These are phyloP conservation scores for Ganoderma meredithae DNA, from an alignment of 1,284 basidiomycete species.

Conservation along the genomic window DNA sequence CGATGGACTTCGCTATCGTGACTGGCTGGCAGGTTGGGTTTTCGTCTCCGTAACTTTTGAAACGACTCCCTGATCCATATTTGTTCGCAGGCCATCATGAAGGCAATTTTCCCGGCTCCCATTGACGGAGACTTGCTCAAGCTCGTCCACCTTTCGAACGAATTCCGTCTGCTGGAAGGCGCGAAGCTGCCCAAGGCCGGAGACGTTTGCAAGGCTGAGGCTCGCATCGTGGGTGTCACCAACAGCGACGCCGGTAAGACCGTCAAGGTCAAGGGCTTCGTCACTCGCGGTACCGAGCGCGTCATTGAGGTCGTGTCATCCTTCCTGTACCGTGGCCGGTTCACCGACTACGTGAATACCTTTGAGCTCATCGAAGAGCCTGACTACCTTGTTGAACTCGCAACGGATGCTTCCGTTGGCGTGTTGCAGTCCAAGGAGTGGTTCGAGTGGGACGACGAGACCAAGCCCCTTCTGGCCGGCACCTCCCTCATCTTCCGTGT, in stretches of 20 bases:
- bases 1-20: slow-evolving; percentile 99
- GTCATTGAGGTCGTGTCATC: slow-evolving; percentile 95
- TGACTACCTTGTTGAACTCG: slow-evolving; percentile 84
- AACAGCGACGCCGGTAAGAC: slow-evolving; percentile 95
- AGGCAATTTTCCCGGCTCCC: slow-evolving; percentile 90
- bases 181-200: slow-evolving; percentile 83
- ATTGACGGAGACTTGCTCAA: slow-evolving; percentile 95
- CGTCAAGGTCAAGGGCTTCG: slow-evolving; percentile 90
- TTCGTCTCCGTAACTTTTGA: slow-evolving; percentile 2
- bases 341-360: slow-evolving; percentile 93
- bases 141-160: slow-evolving; percentile 96
- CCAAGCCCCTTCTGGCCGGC: slow-evolving; percentile 80
- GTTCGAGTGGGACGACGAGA: slow-evolving; percentile 95
- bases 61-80: slow-evolving; percentile 21
- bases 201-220: slow-evolving; percentile 91
- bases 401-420: slow-evolving; percentile 84
- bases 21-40: slow-evolving; percentile 91
- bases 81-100: slow-evolving; percentile 86
- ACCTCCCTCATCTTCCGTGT: slow-evolving; percentile 91
- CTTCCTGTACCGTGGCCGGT: slow-evolving; percentile 97
- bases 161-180: slow-evolving; percentile 89
- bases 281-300: slow-evolving; percentile 77
- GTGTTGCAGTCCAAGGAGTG: slow-evolving; percentile 97
- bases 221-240: slow-evolving; percentile 87
- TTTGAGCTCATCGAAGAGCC: slow-evolving; percentile 93